phyloP scores from a whole-genome alignment of 345 rosid genomes.

The Acer campestre region DNA sequence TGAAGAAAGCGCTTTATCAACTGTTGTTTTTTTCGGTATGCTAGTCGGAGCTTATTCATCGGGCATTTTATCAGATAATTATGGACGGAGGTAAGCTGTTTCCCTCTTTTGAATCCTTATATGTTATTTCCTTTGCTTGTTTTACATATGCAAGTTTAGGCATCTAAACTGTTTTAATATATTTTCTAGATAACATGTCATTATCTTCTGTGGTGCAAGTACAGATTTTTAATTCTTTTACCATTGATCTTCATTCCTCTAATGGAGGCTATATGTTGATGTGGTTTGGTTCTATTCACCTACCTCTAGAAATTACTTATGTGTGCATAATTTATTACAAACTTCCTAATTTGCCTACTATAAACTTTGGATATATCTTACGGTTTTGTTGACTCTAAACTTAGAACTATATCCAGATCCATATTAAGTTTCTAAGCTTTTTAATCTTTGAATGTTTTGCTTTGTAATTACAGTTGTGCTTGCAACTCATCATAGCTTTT shows the following conservation, averaged over 20 bases:
- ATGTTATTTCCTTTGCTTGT: neutral
- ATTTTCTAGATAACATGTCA: neutral
- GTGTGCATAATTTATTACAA: neutral
- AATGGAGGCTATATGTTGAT: neutral
- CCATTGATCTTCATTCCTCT: neutral
- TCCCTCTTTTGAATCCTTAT: neutral
- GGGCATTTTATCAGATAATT: constrained; percentile 47
- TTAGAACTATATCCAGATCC: neutral
- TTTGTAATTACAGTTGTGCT: neutral
- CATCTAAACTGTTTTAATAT: neutral
- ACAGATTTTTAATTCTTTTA: neutral
- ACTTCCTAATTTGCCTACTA: neutral
- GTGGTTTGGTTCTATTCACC: neutral
- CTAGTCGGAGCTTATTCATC: constrained; percentile 51
- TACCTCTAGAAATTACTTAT: neutral
- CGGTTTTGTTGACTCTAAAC: neutral
- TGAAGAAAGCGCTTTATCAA: constrained; percentile 42
- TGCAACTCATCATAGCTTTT: neutral
- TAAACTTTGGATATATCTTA: neutral
- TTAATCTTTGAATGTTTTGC: too few relatives aligned
- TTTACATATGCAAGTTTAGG: neutral
- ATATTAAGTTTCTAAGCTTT: neutral
- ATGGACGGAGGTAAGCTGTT: constrained; percentile 40
- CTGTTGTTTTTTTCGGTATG: constrained; percentile 49
- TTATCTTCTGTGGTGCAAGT: neutral